phyloP scores from a whole-genome alignment of 768 basidiomycete species.

The Multifurca ochricompacta region DNA sequence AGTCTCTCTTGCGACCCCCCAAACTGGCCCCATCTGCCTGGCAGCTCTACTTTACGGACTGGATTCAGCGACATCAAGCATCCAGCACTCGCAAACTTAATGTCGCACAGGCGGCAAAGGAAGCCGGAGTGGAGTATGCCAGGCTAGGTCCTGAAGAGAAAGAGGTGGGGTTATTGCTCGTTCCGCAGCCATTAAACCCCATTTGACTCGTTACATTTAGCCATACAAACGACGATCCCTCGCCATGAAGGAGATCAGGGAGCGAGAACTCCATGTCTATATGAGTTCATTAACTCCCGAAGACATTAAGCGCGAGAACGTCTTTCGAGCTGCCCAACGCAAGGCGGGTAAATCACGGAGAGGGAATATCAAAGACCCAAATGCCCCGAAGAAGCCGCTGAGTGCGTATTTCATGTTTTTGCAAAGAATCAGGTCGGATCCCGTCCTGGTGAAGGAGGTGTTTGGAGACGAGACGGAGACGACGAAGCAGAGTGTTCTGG shows the following conservation, averaged over 20 bases:
- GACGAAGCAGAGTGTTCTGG: conserved; percentile 89
- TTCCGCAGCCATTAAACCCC: conserved; percentile 18
- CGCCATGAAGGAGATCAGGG: conserved; percentile 76
- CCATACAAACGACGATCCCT: conserved; percentile 82
- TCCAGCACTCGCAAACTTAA: conserved; percentile 80
- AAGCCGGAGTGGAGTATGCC: conserved; percentile 87
- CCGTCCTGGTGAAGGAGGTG: conserved; percentile 63
- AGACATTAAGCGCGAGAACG: conserved; percentile 91
- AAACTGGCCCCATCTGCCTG: conserved; percentile 91
- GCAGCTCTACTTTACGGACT: conserved; percentile 95
- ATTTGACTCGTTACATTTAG: conserved; percentile 34
- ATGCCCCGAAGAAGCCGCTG: conserved; percentile 93
- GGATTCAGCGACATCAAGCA: conserved; percentile 82
- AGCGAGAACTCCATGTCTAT: conserved; percentile 75
- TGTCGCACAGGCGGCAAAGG: conserved; percentile 91
- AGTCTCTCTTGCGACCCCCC: conserved; percentile 77
- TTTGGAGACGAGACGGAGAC: conserved; percentile 91
- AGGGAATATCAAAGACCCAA: conserved; percentile 94
- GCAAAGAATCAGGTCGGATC: conserved; percentile 79
- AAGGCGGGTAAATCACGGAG: conserved; percentile 89
- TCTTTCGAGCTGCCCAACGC: conserved; percentile 83
- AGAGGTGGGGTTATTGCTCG: conserved; percentile 45
- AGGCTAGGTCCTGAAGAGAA: conserved; percentile 71
- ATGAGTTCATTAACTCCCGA: conserved; percentile 86
- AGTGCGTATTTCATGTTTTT: conserved; percentile 94